Percentiles rank a stretch among this genome's conserved stretches.
Conservation (phyloP, 345 rosid genomes). For the Diplotaxis tenuifolia region DNA sequence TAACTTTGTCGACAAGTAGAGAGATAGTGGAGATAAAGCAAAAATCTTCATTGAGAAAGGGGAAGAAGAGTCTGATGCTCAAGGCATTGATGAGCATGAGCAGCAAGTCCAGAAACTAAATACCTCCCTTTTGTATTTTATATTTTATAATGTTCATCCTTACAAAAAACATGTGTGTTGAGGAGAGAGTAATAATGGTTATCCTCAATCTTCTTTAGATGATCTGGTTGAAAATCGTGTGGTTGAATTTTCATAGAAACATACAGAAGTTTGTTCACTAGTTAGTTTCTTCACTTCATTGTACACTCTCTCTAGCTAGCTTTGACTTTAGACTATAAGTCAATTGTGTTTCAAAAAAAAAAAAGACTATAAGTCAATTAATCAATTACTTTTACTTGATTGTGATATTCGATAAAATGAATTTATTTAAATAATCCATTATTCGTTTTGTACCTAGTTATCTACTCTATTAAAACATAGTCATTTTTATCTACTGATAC, state of each 20-base stretch:
- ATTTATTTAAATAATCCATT: neutral
- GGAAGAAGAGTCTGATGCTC: conserved; percentile 37
- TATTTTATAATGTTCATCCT: neutral
- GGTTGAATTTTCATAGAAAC: neutral
- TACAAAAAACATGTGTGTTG: neutral
- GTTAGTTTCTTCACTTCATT: neutral
- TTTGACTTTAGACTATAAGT: neutral
- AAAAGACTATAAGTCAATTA: too few relatives aligned
- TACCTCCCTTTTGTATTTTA: neutral
- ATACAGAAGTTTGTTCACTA: neutral
- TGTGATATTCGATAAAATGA: neutral
- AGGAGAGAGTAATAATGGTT: neutral
- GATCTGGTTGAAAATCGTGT: neutral
- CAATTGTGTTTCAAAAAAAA: too few relatives aligned
- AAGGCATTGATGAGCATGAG: conserved; percentile 72
- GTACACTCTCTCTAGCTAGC: neutral
- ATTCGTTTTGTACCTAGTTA: neutral
- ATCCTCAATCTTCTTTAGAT: neutral
- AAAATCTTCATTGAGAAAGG: conserved; percentile 37
- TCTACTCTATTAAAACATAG: too few relatives aligned
- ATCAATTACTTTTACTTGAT: neutral
- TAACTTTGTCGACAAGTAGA: conserved; percentile 40
- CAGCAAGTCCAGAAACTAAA: conserved; percentile 47
- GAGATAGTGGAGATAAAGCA: conserved; percentile 52
- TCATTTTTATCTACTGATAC: too few relatives aligned